Conservation (phyloP, 2,329 filamentous ascomycete species). For the Colletotrichum ledebouriae region DNA sequence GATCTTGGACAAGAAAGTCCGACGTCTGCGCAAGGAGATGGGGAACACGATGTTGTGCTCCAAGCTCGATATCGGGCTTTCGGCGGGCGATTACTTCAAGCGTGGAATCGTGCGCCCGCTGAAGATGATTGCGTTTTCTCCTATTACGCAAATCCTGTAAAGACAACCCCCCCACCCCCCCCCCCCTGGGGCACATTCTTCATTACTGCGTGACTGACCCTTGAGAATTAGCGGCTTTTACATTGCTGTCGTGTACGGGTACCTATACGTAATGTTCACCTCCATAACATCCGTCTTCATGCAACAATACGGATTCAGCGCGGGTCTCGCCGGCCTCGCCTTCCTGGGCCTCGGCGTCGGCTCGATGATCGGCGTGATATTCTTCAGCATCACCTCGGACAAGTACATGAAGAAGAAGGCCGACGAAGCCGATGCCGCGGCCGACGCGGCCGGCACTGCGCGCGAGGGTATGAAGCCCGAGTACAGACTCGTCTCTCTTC, state of each 20-base stretch:
- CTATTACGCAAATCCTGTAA: slow-evolving; percentile 57
- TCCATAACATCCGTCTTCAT: slow-evolving; percentile 63
- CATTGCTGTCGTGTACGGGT: slow-evolving; percentile 62
- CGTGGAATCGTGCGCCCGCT: slow-evolving; percentile 62
- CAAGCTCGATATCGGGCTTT: slow-evolving; percentile 62
- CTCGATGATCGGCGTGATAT: slow-evolving; percentile 36
- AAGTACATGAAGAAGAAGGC: slow-evolving; percentile 35
- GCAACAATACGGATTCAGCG: slow-evolving; percentile 53
- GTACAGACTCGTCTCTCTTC: slow-evolving; percentile 41
- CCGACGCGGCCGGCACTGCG: slow-evolving; percentile 12
- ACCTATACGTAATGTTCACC: slow-evolving; percentile 66
- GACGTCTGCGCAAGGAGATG: slow-evolving; percentile 62
- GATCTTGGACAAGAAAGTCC: slow-evolving; percentile 59
- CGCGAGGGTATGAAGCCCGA: slow-evolving; percentile 43
- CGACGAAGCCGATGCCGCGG: slow-evolving; percentile 27
- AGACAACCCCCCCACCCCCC: too few species aligned
- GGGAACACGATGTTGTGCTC: slow-evolving; percentile 67
- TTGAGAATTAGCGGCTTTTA: slow-evolving; percentile 45
- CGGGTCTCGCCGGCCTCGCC: slow-evolving; percentile 43
- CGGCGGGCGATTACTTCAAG: slow-evolving; percentile 56
- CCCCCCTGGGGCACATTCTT: slow-evolving; percentile 39
- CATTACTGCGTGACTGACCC: slow-evolving; percentile 37
- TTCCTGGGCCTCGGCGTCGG: slow-evolving; percentile 40
- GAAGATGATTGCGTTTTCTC: slow-evolving; percentile 62
- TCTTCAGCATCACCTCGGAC: slow-evolving; percentile 39